Evolutionary conservation across 495 filamentous ascomycete species (phyloP), one percentile per base, ranked within the genome.

Genomic region (Xylona heveae): DNA sequence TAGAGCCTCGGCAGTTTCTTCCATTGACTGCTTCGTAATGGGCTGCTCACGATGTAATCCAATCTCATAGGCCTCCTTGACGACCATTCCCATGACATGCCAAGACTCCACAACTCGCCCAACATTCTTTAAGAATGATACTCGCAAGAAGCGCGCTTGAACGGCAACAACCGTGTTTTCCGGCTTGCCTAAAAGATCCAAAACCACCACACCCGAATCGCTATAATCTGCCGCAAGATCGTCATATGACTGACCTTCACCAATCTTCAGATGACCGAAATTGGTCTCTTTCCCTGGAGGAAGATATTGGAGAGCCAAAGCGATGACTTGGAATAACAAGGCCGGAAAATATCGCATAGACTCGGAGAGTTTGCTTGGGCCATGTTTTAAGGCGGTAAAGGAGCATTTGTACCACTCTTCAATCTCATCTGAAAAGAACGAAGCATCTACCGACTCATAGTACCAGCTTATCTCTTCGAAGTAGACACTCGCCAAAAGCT

Each of bases 331-430:
- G 28, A 42, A 44, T 3, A 44, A 36, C 16, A 39, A 14, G 16
- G 39, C 31, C 3, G 39, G 39, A 37, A 44, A 44, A 19, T 35
- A 44, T 18, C 17, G 23, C 14, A 44, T 18, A 28, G 35, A 34
- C 14, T 6, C 5, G 24, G 39, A 25, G 18, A 42, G 14, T 26
- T 27, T 17, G 15, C 30, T 27, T 15, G 16, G 16, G 13, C 33
- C 26, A 7, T 33, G 21, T 21, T 31, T 13, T 7, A 13, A 25
- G 8, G 13, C 7, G 23, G 13, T 25, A 8, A 8, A 7, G 23
- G 13, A 25, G 13, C 8, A 7, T 8, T 25, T 25, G 23, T 7
- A 7, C 23, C 23, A 25, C 23, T 13, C 7, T 25, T 7, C 13
- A 7, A 8, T 13, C 23, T 8, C 7, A 13, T 8, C 8, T 13